Percentiles rank a stretch among this genome's conserved stretches.
These are phyloP conservation scores for Plasmodium fragile DNA, from an alignment of 169 alveolate species.

Conservation along the genomic window DNA sequence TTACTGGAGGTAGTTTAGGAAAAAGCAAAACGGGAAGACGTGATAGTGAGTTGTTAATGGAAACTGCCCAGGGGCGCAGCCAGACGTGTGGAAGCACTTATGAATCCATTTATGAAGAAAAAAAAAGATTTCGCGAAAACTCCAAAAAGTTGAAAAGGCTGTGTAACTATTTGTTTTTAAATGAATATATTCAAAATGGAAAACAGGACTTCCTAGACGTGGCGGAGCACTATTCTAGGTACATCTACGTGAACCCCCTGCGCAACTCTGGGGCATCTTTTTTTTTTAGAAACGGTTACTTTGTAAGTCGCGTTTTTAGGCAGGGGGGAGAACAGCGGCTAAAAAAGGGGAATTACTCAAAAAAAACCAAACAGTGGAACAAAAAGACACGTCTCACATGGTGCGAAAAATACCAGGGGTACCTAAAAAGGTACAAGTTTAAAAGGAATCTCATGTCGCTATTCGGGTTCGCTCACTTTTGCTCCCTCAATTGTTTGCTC, in stretches of 20 bases:
- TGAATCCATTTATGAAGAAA: background rate
- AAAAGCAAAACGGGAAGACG: background rate
- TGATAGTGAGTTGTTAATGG: background rate
- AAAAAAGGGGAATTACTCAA: background rate
- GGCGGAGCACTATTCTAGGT: conserved; percentile 1
- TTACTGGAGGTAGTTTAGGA: background rate
- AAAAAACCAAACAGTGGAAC: background rate
- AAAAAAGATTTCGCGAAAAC: conserved; percentile 12
- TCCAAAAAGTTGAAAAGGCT: conserved; percentile 20
- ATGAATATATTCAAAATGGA: conserved; percentile 18
- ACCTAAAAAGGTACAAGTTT: conserved; percentile 19
- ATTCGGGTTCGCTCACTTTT: conserved; percentile 67
- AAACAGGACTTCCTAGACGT: background rate
- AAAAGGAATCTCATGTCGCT: conserved; percentile 42
- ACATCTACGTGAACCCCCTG: conserved; percentile 45
- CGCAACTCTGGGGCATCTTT: conserved; percentile 16
- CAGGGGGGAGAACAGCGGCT: background rate
- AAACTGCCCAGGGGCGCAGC: background rate
- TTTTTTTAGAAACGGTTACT: conserved; percentile 37
- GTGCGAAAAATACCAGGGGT: conserved; percentile 13
- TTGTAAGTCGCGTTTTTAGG: conserved; percentile 30
- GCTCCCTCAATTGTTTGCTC: conserved; percentile 19
- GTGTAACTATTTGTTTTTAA: background rate
- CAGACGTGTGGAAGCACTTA: background rate
- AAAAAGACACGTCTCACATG: background rate